Base-by-base conservation (phyloP, 2,329 filamentous ascomycete species). In the Cladosporium oxysporum region DNA sequence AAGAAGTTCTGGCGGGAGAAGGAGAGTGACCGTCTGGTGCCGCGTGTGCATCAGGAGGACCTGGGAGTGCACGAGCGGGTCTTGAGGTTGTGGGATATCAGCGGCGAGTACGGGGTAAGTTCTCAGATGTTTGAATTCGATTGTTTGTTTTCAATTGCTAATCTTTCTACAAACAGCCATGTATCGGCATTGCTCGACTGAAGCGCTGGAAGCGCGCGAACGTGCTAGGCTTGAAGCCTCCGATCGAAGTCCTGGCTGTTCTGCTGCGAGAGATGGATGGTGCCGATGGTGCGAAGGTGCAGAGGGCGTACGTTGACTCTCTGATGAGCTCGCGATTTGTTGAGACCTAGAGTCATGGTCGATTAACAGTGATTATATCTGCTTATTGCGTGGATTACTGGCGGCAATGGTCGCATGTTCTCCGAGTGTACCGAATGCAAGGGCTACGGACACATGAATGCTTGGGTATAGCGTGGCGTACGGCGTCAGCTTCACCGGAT, bases 141-240 rank as follows among this genome's bases (percentile, higher is more conserved):
- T 5, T 8, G 5, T 26, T 5, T 26, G 18, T 35, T 37, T 35
- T 3, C 47, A 29, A 47, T 26, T 66, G 64, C 69, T 73, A 49
- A 73, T 62, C 6, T 31, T 41, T 47, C 11, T 5, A 5, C 3
- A 1, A 66, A 53, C 73, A 96, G 92, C 95, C 95, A 1, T 96
- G 92, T 75, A 90, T 97, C 62, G 95, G 95, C 8, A 92, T 94
- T 62, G 81, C 88, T 44, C 88, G 95, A 58, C 81, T 90, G 71
- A 91, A 90, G 80, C 89, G 95, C 37, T 99, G 95, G 95, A 87
- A 91, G 75, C 88, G 95, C 55, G 95, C 95, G 5, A 85, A 96
- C 63, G 84, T 83, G 65, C 82, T 99, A n/a, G 89, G 90, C 3
- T 83, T 99, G n/a, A 85, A 90, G 35, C 95, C 95, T 1, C 94